Percentiles rank a stretch among this genome's conserved stretches.
Conservation (phyloP, 2,329 filamentous ascomycete species). For the Samsoniella hepiali region DNA sequence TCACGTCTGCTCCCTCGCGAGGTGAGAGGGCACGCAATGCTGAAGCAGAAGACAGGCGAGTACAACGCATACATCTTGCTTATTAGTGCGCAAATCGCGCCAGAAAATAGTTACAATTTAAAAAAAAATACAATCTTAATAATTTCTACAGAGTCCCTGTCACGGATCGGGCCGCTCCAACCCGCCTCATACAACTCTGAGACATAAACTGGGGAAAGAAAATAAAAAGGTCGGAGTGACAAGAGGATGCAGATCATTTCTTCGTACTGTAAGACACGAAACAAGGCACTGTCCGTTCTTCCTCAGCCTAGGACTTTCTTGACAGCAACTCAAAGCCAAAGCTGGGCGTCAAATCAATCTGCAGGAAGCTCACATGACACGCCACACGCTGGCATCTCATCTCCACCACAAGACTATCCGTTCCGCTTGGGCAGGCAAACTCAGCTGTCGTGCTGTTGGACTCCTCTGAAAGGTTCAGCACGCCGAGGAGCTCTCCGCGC, state of each 20-base stretch:
- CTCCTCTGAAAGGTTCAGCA: not conserved
- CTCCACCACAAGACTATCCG: conserved; percentile 10
- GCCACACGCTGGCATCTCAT: conserved; percentile 16
- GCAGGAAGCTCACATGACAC: conserved; percentile 15
- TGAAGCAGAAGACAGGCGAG: not conserved
- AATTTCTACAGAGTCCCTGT: no score
- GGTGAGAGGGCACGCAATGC: not conserved
- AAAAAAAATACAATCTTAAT: no score
- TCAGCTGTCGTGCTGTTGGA: conserved; percentile 3
- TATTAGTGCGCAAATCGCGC: not conserved
- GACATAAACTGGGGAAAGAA: no score
- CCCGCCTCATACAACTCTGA: no score
- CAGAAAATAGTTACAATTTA: not conserved
- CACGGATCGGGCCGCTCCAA: no score
- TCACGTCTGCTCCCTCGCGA: not conserved
- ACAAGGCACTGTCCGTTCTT: not conserved
- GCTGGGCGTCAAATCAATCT: conserved; percentile 11
- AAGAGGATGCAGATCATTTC: no score
- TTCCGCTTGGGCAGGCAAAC: conserved; percentile 9
- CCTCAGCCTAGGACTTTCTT: not conserved
- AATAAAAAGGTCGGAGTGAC: no score
- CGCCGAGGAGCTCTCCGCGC: conserved; percentile 15
- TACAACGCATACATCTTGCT: not conserved
- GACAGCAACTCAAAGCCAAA: conserved; percentile 16
- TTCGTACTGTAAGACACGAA: no score